Evolutionary conservation across 1,139 yeast species (phyloP), one percentile per base, ranked within the genome.

Genomic region (Zhuliangozyma parablackwelliae): DNA sequence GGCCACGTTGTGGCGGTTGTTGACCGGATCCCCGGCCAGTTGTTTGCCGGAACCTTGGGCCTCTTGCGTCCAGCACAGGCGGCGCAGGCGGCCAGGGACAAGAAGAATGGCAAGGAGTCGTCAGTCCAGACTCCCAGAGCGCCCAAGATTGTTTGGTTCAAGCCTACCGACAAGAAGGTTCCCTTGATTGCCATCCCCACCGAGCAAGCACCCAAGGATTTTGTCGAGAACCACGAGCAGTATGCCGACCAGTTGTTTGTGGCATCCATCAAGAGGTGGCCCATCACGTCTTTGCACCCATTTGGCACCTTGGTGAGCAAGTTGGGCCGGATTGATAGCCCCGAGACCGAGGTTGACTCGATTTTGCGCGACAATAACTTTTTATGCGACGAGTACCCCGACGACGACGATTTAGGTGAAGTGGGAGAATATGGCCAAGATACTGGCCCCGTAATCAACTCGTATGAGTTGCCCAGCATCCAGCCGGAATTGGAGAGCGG

Each of bases 1-100:
- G 98, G 98, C 28, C 98, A 92, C 56, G 96, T 92, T 41, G 97
- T 92, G 44, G 98, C 98, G 1, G 96, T 92, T 20, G 85, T 92
- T 50, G 98, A 92, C 58, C 83, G 98, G 59, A 89, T 92, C 42
- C 96, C 97, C 0, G 97, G 97, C 13, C 98, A 92, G 61, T 72
- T 90, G 46, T 92, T 92, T 57, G 79, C 92, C 23, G 97, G 98
- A 47, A 89, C 97, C 20, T 70, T 92, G 44, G 97, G 97, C 0
- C 69, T 92, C 37, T 75, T 92, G 47, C 80, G 98, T 60, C 98
- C 98, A 6, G 92, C 97, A 3, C 96, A 94, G 54, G 97, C 95
- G 44, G 89, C 95, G 3, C 87, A 87, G 48, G 87, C 84, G 43
- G 88, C 85, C 33, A 79, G 80, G 48, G 86, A 81, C 55, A 79